phyloP scores from a whole-genome alignment of 148 eudicot genomes.

The Bassia scoparia region DNA sequence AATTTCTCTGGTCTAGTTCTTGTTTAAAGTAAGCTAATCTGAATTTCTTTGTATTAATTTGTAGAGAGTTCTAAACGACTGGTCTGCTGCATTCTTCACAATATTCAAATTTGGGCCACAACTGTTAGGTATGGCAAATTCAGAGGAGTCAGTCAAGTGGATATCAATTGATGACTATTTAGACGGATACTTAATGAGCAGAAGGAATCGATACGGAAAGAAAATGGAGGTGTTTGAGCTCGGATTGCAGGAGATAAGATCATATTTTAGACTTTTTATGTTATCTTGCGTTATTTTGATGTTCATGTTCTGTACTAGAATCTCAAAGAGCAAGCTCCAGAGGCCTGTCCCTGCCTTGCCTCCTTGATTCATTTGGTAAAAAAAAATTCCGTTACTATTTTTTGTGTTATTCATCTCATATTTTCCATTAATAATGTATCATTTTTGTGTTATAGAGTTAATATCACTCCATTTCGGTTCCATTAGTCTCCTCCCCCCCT shows the following conservation, averaged over 20 bases:
- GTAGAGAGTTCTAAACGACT: constrained; percentile 80
- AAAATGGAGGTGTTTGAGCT: constrained; percentile 83
- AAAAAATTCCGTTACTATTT: constrained; percentile 12
- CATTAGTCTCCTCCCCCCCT: background rate
- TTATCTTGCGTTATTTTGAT: constrained; percentile 78
- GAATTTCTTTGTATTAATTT: background rate
- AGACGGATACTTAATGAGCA: constrained; percentile 80
- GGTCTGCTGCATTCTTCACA: constrained; percentile 81
- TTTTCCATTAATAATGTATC: constrained; percentile 13
- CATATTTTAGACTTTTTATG: constrained; percentile 85
- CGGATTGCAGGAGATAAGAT: constrained; percentile 86
- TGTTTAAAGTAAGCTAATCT: constrained; percentile 5
- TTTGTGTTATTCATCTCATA: too few relatives aligned
- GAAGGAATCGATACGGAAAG: constrained; percentile 80
- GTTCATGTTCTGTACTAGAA: constrained; percentile 96
- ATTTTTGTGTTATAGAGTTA: constrained; percentile 14
- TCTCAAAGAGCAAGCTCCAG: constrained; percentile 68
- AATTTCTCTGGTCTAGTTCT: background rate
- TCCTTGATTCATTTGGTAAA: constrained; percentile 26
- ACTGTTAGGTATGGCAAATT: constrained; percentile 42
- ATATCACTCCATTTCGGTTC: background rate
- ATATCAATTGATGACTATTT: constrained; percentile 82
- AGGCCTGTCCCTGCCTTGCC: constrained; percentile 58
- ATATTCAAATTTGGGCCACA: constrained; percentile 67
- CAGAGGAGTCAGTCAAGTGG: constrained; percentile 48